These are phyloP conservation scores for Colletotrichum viniferum DNA, from an alignment of 2,329 filamentous ascomycete species.

Conservation along the genomic window DNA sequence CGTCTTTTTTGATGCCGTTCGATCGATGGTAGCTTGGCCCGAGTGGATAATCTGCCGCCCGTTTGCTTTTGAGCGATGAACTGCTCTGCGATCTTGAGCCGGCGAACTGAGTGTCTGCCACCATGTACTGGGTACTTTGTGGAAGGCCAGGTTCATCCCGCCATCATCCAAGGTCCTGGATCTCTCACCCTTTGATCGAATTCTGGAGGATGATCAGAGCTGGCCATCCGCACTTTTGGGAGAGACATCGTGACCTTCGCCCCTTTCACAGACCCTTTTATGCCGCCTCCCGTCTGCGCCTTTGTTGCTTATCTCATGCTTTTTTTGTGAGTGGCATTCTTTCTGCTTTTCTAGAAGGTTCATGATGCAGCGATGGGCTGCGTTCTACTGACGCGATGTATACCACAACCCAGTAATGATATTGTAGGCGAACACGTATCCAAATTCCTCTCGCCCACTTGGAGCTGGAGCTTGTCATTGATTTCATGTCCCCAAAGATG, in stretches of 20 bases:
- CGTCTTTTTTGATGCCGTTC: not conserved
- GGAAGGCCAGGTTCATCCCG: not conserved
- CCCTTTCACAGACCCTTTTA: not conserved
- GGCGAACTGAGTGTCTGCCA: not conserved
- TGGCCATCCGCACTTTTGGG: not conserved
- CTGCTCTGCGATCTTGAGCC: not conserved
- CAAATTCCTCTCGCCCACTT: not conserved
- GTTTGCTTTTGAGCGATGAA: not conserved
- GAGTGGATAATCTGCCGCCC: not conserved
- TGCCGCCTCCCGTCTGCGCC: not conserved
- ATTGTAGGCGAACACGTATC: not conserved
- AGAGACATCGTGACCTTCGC: not conserved
- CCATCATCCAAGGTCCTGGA: not conserved
- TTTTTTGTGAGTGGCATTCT: not conserved
- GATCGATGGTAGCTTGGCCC: not conserved
- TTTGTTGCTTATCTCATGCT: not conserved
- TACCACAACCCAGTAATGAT: not conserved
- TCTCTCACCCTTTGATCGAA: not conserved
- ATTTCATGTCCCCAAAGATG: no score
- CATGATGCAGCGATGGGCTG: not conserved
- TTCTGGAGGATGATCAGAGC: not conserved
- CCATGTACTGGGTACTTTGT: not conserved
- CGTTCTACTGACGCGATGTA: not conserved
- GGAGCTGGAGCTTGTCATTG: no score
- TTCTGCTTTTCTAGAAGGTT: not conserved